Evolutionary conservation across 306 rosid genomes (phyloP).

Genomic region (Trifolium dubium): DNA sequence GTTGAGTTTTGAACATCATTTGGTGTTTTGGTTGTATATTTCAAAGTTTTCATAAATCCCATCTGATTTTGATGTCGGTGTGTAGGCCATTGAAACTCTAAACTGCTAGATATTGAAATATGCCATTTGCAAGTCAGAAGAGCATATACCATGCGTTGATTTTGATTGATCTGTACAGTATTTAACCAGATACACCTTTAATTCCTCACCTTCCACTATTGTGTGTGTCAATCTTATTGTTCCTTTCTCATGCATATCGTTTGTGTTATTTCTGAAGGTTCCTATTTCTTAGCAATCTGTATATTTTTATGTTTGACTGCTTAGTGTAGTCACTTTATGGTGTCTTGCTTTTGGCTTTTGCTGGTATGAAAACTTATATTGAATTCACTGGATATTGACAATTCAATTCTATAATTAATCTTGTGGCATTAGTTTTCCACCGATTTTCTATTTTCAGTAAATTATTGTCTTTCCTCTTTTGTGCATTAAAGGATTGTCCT

Average conservation of each 20-base stretch:
- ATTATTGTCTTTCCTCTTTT: neutral
- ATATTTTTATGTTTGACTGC: constrained; percentile 5
- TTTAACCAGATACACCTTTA: constrained; percentile 20
- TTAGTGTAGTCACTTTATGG: constrained; percentile 13
- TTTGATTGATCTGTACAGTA: constrained; percentile 11
- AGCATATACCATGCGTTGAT: neutral
- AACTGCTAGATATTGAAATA: constrained; percentile 9
- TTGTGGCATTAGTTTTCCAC: neutral
- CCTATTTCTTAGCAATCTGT: neutral
- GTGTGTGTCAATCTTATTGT: neutral
- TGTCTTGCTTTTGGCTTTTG: constrained; percentile 20
- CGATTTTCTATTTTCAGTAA: neutral
- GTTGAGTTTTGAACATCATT: constrained; percentile 20
- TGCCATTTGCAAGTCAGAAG: constrained; percentile 1
- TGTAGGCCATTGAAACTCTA: constrained; percentile 20
- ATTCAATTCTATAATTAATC: constrained; percentile 12
- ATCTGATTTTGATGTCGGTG: neutral
- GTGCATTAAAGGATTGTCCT: constrained; percentile 10
- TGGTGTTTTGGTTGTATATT: constrained; percentile 19
- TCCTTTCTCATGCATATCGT: neutral
- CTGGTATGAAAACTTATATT: constrained; percentile 2
- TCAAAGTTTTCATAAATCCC: constrained; percentile 20
- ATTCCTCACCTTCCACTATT: constrained; percentile 7
- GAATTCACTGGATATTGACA: constrained; percentile 25
- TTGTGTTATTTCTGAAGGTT: neutral